phyloP scores from a whole-genome alignment of 108 stramenopile genomes.

The Poteriospumella lacustris region DNA sequence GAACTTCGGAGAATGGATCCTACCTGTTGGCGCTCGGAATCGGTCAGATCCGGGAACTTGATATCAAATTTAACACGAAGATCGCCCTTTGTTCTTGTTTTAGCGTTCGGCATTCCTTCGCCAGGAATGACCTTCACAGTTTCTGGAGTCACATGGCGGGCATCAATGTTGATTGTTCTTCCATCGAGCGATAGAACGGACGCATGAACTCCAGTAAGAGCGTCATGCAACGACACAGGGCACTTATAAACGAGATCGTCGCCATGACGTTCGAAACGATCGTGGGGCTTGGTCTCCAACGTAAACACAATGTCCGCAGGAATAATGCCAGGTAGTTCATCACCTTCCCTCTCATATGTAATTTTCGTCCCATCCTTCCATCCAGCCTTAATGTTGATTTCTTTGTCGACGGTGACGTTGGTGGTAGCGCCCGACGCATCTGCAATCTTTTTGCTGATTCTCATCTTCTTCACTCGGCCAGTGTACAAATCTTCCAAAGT shows the following conservation, averaged over 20 bases:
- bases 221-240: conserved; percentile 19
- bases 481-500: conserved; percentile 46
- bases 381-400: conserved; percentile 22
- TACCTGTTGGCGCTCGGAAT: conserved; percentile 12
- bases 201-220: conserved; percentile 12
- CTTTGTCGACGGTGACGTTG: conserved; percentile 13
- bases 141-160: conserved; percentile 13
- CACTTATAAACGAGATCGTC: conserved; percentile 27
- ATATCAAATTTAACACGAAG: conserved; percentile 32
- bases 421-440: neutral
- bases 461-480: conserved; percentile 39
- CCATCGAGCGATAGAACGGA: conserved; percentile 19
- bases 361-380: conserved; percentile 29
- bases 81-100: conserved; percentile 4
- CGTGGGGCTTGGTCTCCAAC: conserved; percentile 22
- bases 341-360: conserved; percentile 23
- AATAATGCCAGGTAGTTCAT: conserved; percentile 18
- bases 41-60: conserved; percentile 30
- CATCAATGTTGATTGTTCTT: neutral
- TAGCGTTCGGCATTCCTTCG: conserved; percentile 29
- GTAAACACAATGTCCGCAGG: conserved; percentile 27
- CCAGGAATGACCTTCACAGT: conserved; percentile 24
- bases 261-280: conserved; percentile 7
- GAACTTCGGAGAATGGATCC: neutral
- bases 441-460: conserved; percentile 44